These are phyloP conservation scores for Pythium coloratum DNA, from an alignment of 352 stramenopile genomes.

Conservation along the genomic window DNA sequence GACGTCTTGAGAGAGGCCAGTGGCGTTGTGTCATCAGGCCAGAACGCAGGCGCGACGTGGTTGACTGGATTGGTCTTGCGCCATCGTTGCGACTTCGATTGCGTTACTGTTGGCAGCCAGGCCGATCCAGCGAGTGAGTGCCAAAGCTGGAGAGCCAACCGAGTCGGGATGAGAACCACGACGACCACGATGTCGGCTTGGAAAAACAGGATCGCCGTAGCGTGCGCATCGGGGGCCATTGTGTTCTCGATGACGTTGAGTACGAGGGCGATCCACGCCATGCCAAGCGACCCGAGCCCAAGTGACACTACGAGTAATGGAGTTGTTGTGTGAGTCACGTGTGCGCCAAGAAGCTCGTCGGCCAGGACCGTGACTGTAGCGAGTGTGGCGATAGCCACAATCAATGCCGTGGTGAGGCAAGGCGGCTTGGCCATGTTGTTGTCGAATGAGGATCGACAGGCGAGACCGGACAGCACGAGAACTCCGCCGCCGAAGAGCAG, in stretches of 20 bases:
- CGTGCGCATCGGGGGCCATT: conserved; percentile 12
- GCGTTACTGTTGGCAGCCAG: too few relatives aligned
- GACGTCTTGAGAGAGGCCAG: background rate
- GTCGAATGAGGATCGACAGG: background rate
- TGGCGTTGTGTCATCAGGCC: background rate
- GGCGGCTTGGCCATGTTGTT: background rate
- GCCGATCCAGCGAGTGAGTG: too few relatives aligned
- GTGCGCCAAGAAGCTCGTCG: background rate
- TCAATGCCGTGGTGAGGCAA: background rate
- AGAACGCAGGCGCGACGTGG: conserved; percentile 8
- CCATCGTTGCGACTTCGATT: too few relatives aligned
- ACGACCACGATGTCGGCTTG: conserved; percentile 21
- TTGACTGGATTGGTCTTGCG: background rate
- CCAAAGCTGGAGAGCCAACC: background rate
- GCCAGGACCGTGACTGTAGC: background rate
- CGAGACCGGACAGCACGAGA: background rate
- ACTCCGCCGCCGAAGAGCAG: conserved; percentile 1
- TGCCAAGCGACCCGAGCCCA: background rate
- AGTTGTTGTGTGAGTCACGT: background rate
- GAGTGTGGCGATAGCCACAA: too few relatives aligned
- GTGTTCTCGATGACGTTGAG: conserved; percentile 9
- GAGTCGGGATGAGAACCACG: background rate
- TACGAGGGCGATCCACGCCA: conserved; percentile 12
- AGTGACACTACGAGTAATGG: background rate
- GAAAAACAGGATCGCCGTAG: conserved; percentile 20